phyloP scores from a whole-genome alignment of 2,329 filamentous ascomycete species.

The Cordyceps javanica region DNA sequence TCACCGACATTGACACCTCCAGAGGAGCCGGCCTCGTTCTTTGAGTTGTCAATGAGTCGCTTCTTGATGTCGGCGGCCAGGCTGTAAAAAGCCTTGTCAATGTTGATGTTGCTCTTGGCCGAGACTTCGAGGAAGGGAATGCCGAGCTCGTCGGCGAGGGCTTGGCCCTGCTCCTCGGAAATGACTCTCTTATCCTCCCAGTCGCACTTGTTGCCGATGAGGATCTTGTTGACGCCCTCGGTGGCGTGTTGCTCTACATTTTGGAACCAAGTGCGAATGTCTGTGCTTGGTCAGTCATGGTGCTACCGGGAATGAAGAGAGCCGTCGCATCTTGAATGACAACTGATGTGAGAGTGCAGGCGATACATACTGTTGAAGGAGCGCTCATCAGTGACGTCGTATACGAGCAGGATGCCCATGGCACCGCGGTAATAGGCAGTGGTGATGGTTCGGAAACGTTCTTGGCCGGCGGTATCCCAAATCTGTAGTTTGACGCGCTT shows the following conservation, averaged over 20 bases:
- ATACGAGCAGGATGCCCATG: slow-evolving; percentile 96
- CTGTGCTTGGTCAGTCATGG: slow-evolving; percentile 39
- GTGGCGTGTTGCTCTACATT: slow-evolving; percentile 98
- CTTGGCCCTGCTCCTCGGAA: slow-evolving; percentile 86
- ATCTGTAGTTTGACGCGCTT: slow-evolving; percentile 99
- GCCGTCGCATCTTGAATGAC: neutral
- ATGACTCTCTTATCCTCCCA: slow-evolving; percentile 99
- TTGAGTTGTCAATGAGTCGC: slow-evolving; percentile 85
- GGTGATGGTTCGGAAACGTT: slow-evolving; percentile 97
- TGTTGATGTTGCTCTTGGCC: slow-evolving; percentile 99
- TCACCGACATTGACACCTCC: slow-evolving; percentile 65
- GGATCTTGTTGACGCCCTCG: slow-evolving; percentile 98
- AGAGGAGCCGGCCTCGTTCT: slow-evolving; percentile 58
- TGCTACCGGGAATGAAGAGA: neutral
- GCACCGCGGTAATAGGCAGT: slow-evolving; percentile 97
- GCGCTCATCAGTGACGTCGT: slow-evolving; percentile 95
- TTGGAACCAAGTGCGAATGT: slow-evolving; percentile 99
- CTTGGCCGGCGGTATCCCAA: slow-evolving; percentile 98
- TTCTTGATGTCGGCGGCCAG: slow-evolving; percentile 98
- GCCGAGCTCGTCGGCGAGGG: slow-evolving; percentile 88
- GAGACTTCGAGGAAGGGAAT: slow-evolving; percentile 98
- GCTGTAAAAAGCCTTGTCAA: slow-evolving; percentile 96
- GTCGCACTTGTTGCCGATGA: slow-evolving; percentile 99
- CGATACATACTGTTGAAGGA: slow-evolving; percentile 79
- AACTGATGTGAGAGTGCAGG: neutral